Percentiles rank a stretch among this genome's conserved stretches.
Conservation (phyloP, 805 yeast genomes). For the Kazachstania bromeliacearum region DNA sequence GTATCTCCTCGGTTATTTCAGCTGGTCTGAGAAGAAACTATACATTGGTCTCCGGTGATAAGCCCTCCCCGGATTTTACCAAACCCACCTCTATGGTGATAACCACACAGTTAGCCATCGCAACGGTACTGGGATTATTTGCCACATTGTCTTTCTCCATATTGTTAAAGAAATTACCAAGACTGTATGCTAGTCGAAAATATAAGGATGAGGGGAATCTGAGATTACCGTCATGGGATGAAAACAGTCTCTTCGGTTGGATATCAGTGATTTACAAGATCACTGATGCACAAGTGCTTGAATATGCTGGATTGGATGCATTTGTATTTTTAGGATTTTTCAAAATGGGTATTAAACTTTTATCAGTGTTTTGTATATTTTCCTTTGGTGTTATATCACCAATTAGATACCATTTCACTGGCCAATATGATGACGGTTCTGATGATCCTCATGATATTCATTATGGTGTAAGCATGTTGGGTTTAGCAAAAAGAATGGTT, state of each 20-base stretch:
- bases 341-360: slow-evolving; percentile 70
- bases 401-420: slow-evolving; percentile 72
- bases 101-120: slow-evolving; percentile 66
- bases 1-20: too few relatives aligned
- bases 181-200: slow-evolving; percentile 72
- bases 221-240: slow-evolving; percentile 28
- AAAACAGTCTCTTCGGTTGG: slow-evolving; percentile 68
- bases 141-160: slow-evolving; percentile 65
- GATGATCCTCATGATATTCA: slow-evolving; percentile 17
- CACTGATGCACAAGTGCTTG: slow-evolving; percentile 66
- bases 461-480: not conserved
- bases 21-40: too few relatives aligned
- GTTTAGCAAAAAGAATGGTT: slow-evolving; percentile 6
- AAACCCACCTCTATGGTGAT: slow-evolving; percentile 47
- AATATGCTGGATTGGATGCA: slow-evolving; percentile 90
- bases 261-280: slow-evolving; percentile 54
- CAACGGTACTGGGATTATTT: slow-evolving; percentile 53
- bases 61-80: slow-evolving; percentile 23
- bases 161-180: slow-evolving; percentile 65
- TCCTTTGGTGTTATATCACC: slow-evolving; percentile 78
- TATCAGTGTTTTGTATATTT: slow-evolving; percentile 55
- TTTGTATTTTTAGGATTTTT: slow-evolving; percentile 86
- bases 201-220: slow-evolving; percentile 24
- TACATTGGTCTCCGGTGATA: not conserved
- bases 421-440: slow-evolving; percentile 58